Evolutionary conservation across 2,329 filamentous ascomycete species (phyloP), one percentile per base, ranked within the genome.

Genomic region (Epichloe festucae): DNA sequence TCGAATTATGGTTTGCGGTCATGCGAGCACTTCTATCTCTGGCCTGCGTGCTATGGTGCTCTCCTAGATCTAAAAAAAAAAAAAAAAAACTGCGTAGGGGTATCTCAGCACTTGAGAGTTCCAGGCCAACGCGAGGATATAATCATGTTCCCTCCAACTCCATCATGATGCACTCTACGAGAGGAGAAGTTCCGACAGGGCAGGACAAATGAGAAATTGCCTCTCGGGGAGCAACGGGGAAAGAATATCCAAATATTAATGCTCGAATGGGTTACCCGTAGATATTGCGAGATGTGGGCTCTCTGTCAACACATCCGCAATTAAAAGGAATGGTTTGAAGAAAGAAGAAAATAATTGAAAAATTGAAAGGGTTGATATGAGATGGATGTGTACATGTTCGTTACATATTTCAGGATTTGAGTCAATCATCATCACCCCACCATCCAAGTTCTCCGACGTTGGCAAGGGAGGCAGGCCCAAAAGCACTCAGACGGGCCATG

Each of bases 351-450:
- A 17, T 4, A 35, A n/a, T 11, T 1, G 11, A 5, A 23, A 42
- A 42, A 12, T 10, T 31, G 27, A 36, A 49, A 34, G 23, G 15
- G 17, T 4, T 31, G 7, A 48, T n/a, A 12, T 17, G 23, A 17
- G 15, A 23, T 12, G 2, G 21, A 21, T 4, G 14, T 21, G 36
- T 34, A 49, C n/a, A 19, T 35, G n/a, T 21, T 43, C 23, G 21
- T 40, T 34, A 39, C 11, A 51, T 39, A 12, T 31, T 51, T 51
- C 27, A 31, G 42, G 23, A 31, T 7, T 21, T 11, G 34, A 41
- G 54, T 62, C 56, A 64, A 50, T 63, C 69, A 42, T 73, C 69
- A 46, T 73, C 69, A n/a, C 67, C 70, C 70, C 67, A 71, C 59
- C 62, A 67, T 3, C 66, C 65, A 38, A 64, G 58, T 7, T 65